Percentiles rank a stretch among this genome's conserved stretches.
Evolutionary conservation across 352 stramenopile genomes (phyloP).

Genomic region (Globisporangium splendens): DNA sequence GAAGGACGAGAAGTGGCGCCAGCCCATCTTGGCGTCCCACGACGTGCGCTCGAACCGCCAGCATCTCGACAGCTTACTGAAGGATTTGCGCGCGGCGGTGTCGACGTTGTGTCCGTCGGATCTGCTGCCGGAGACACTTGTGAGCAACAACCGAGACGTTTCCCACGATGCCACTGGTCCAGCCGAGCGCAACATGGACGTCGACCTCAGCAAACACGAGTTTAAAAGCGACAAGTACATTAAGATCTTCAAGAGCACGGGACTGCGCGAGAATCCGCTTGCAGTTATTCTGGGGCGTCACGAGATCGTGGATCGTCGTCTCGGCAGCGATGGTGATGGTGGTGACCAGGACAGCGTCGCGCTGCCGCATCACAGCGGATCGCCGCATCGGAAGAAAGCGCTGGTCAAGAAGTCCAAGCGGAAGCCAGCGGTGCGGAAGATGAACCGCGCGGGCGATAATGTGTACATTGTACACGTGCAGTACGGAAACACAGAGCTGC

Average conservation of each 20-base stretch:
- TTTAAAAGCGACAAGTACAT: conserved; percentile 28
- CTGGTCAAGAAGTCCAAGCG: conserved; percentile 40
- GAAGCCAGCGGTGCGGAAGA: conserved; percentile 8
- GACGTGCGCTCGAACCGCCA: conserved; percentile 11
- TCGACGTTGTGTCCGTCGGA: conserved; percentile 18
- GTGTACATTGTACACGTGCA: conserved; percentile 34
- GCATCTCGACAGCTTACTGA: conserved; percentile 18
- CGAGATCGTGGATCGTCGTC: conserved; percentile 22
- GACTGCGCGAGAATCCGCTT: conserved; percentile 49
- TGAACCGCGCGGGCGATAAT: conserved; percentile 6
- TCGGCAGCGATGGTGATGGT: too few relatives aligned
- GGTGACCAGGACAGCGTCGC: background rate
- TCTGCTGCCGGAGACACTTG: conserved; percentile 31
- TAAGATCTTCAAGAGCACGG: conserved; percentile 28
- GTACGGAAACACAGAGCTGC: conserved; percentile 24
- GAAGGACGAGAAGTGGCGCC: conserved; percentile 24
- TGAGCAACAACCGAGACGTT: too few relatives aligned
- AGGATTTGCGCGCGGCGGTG: conserved; percentile 16
- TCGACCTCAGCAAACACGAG: conserved; percentile 25
- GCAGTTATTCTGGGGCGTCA: conserved; percentile 32
- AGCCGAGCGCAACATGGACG: conserved; percentile 13
- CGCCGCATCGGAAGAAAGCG: conserved; percentile 18
- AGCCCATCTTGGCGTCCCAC: conserved; percentile 11
- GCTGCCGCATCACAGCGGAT: background rate
- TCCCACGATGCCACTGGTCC: conserved; percentile 11